phyloP scores from a whole-genome alignment of 2,329 filamentous ascomycete species.

The Penicillium hordei region DNA sequence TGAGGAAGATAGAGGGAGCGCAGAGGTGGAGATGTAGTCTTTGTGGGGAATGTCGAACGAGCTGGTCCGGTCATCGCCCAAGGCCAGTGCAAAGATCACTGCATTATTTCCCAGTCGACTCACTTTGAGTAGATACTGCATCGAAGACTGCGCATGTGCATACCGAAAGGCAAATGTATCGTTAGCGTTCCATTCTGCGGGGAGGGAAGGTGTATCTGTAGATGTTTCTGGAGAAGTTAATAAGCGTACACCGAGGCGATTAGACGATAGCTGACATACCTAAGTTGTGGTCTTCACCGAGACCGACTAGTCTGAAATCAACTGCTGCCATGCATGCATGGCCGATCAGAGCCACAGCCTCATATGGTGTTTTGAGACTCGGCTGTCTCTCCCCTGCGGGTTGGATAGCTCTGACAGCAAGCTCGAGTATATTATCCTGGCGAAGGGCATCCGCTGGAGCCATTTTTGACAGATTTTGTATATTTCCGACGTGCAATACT shows the following conservation, averaged over 20 bases:
- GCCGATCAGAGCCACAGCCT: constrained; percentile 78
- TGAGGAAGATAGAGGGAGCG: constrained; percentile 52
- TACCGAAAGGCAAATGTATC: constrained; percentile 80
- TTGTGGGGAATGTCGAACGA: constrained; percentile 71
- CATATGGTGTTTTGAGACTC: constrained; percentile 57
- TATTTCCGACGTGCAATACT: not conserved
- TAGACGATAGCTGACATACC: constrained; percentile 45
- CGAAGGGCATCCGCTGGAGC: constrained; percentile 25
- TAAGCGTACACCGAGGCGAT: not conserved
- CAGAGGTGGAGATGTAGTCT: constrained; percentile 70
- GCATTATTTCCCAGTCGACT: constrained; percentile 79
- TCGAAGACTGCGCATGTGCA: constrained; percentile 78
- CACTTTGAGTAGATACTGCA: constrained; percentile 78
- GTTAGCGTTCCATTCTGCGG: constrained; percentile 75
- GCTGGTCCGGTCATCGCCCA: constrained; percentile 78
- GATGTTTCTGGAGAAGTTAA: constrained; percentile 25
- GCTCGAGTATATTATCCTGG: constrained; percentile 32
- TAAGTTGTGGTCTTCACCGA: constrained; percentile 77
- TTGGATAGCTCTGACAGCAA: constrained; percentile 35
- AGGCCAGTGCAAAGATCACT: constrained; percentile 75
- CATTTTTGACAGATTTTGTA: constrained; percentile 8
- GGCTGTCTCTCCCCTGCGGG: constrained; percentile 26
- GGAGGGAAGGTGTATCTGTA: constrained; percentile 53
- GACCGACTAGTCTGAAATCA: constrained; percentile 76
- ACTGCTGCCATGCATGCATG: constrained; percentile 81